Conservation (phyloP, 2,329 filamentous ascomycete genomes). For the Talaromyces verruculosus region DNA sequence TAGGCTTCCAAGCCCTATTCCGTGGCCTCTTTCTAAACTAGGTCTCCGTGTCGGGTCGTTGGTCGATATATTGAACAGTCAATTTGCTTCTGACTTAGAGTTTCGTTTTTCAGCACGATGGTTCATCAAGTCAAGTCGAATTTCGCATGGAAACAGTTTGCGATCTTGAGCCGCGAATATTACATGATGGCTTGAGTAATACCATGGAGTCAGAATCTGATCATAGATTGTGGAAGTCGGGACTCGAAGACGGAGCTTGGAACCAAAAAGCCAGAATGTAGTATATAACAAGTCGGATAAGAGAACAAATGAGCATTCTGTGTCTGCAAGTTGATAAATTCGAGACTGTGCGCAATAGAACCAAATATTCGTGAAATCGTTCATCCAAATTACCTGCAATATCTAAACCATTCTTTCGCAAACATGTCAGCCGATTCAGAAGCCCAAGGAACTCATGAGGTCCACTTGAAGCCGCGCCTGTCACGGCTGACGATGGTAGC, state of each 20-base stretch:
- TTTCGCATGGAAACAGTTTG: not conserved
- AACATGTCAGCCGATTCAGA: not conserved
- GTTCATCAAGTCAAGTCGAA: not conserved
- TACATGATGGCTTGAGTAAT: not conserved
- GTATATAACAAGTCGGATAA: not conserved
- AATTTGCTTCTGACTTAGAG: not conserved
- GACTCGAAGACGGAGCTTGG: not conserved
- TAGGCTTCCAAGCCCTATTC: not conserved
- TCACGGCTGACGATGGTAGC: not conserved
- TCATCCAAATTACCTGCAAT: not conserved
- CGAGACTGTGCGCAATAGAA: not conserved
- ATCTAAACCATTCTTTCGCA: not conserved
- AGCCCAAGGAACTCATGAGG: not conserved
- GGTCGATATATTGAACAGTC: not conserved
- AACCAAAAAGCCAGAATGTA: not conserved
- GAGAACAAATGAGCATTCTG: not conserved
- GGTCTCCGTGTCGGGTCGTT: not conserved
- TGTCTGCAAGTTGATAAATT: not conserved
- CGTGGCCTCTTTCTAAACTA: not conserved
- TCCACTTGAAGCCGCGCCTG: not conserved
- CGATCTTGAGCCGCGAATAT: not conserved
- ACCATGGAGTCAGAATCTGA: not conserved
- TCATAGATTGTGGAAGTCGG: not conserved
- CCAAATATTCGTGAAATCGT: not conserved
- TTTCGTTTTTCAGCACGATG: not conserved